Conservation (phyloP, 2,329 filamentous ascomycete species). For the Diaporthe sp. region DNA sequence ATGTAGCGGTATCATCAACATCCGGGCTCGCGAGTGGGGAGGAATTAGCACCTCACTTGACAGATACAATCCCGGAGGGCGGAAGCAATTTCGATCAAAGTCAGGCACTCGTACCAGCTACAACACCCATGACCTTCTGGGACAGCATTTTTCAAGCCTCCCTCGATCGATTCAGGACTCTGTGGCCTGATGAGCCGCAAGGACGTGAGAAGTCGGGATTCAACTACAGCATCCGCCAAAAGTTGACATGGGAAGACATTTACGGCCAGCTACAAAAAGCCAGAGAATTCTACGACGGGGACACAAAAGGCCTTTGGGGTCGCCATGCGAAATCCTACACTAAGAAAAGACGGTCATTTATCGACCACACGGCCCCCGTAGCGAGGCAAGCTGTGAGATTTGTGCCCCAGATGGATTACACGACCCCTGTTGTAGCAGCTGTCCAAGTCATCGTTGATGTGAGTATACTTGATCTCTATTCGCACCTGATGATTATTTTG, state of each 20-base stretch:
- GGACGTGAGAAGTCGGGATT: background rate
- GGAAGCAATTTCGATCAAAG: background rate
- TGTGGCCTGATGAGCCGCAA: background rate
- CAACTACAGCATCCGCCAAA: background rate
- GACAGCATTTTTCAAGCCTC: background rate
- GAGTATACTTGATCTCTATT: background rate
- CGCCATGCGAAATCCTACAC: background rate
- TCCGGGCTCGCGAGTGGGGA: background rate
- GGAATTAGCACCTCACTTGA: background rate
- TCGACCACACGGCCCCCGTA: background rate
- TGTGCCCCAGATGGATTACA: background rate
- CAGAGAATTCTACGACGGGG: background rate
- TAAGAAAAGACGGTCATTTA: background rate
- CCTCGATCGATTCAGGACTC: background rate
- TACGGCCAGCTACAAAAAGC: background rate
- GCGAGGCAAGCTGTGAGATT: constrained; percentile 1
- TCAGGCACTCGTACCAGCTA: background rate
- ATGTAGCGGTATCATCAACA: background rate
- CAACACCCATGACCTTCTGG: background rate
- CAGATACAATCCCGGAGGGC: background rate
- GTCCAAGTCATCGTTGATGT: constrained; percentile 9
- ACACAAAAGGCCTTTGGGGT: background rate
- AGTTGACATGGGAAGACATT: background rate
- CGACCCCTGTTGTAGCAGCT: background rate
- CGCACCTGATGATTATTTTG: no score